Percentiles rank a stretch among this genome's conserved stretches.
phyloP scores from a whole-genome alignment of 2,329 filamentous ascomycete genomes.

The Sclerotinia glacialis region DNA sequence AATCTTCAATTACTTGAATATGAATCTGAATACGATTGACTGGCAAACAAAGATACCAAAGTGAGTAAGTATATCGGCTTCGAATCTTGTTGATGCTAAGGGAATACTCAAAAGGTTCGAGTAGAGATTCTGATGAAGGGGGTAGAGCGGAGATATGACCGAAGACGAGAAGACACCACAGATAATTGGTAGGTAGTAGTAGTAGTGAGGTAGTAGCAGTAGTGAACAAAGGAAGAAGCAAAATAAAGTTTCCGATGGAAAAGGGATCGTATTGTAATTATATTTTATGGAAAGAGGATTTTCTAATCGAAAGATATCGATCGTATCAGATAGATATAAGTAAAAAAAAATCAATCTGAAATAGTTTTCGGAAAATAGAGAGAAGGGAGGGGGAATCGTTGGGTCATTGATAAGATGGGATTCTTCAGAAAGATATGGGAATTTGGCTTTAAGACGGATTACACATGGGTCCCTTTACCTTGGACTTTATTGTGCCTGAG shows the following conservation, averaged over 20 bases:
- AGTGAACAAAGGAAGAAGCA: background rate
- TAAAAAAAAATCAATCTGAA: background rate
- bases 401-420: slow-evolving; percentile 18
- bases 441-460: slow-evolving; percentile 11
- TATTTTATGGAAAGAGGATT: too few relatives aligned
- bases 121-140: background rate
- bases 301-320: too few relatives aligned
- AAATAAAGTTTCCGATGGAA: background rate
- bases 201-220: too few relatives aligned
- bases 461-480: slow-evolving; percentile 3
- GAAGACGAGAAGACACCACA: background rate
- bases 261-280: too few relatives aligned
- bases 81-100: background rate
- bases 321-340: too few relatives aligned
- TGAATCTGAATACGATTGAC: background rate
- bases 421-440: slow-evolving; percentile 21
- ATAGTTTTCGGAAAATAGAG: background rate
- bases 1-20: background rate
- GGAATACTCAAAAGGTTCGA: background rate
- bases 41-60: background rate
- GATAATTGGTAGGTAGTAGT: background rate
- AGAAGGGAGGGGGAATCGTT: slow-evolving; percentile 6
- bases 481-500: slow-evolving; percentile 7
- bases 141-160: background rate
- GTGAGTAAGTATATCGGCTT: background rate